Evolutionary conservation across 2,329 filamentous ascomycete species (phyloP).

Genomic region (Stachybotrys chartarum): DNA sequence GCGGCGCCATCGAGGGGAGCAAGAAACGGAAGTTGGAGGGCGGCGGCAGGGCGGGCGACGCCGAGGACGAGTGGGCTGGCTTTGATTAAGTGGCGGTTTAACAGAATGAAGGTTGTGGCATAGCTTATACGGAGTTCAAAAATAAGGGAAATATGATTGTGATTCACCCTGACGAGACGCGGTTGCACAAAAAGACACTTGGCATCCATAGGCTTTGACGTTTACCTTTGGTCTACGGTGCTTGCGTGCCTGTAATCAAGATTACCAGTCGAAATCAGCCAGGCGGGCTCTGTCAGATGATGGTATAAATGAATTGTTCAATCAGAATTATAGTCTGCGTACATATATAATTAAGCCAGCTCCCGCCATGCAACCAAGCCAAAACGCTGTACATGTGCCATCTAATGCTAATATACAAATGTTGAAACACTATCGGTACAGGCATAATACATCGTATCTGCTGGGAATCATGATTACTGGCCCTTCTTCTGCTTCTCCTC

Average conservation of each 20-base stretch:
- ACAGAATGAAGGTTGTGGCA: too few relatives aligned
- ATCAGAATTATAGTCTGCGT: background rate
- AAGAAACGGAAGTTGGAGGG: slow-evolving; percentile 42
- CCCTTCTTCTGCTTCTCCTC: slow-evolving; percentile 12
- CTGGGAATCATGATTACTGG: background rate
- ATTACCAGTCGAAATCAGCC: too few relatives aligned
- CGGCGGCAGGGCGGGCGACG: slow-evolving; percentile 13
- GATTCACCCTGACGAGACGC: too few relatives aligned
- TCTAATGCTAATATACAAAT: background rate
- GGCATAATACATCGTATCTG: background rate
- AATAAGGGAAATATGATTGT: too few relatives aligned
- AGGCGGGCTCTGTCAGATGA: too few relatives aligned
- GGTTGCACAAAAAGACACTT: too few relatives aligned
- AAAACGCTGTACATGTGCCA: background rate
- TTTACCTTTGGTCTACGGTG: too few relatives aligned
- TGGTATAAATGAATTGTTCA: too few relatives aligned
- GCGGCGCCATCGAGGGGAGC: slow-evolving; percentile 55
- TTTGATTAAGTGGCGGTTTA: background rate
- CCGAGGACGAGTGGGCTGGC: slow-evolving; percentile 39
- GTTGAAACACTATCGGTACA: background rate
- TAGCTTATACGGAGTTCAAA: too few relatives aligned
- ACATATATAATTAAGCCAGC: background rate
- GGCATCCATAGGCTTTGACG: too few relatives aligned
- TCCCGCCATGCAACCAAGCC: background rate
- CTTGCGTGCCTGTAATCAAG: too few relatives aligned